Evolutionary conservation across 2,329 filamentous ascomycete species (phyloP).

Genomic region (Rutstroemia sp.): DNA sequence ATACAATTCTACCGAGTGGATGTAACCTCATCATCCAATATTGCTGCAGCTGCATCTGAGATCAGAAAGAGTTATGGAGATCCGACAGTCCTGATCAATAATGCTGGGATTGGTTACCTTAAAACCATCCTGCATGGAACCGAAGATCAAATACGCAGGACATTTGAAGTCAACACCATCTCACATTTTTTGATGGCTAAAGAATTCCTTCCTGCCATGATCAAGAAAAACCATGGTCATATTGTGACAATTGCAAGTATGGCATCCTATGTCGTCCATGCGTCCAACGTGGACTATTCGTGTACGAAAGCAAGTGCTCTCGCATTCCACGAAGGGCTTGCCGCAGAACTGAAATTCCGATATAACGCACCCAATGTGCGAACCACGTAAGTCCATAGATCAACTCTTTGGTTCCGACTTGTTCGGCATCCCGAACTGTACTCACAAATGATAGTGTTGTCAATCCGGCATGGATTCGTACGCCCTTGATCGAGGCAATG

Average conservation of each 20-base stretch:
- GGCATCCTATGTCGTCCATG: slow-evolving; percentile 18
- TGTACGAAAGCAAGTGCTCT: slow-evolving; percentile 60
- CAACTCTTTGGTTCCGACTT: neutral
- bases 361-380: slow-evolving; percentile 59
- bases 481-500: slow-evolving; percentile 47
- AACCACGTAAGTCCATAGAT: slow-evolving; percentile 25
- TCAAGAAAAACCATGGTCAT: slow-evolving; percentile 59
- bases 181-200: slow-evolving; percentile 57
- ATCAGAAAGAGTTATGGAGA: slow-evolving; percentile 51
- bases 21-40: slow-evolving; percentile 49
- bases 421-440: neutral
- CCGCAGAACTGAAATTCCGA: slow-evolving; percentile 46
- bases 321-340: slow-evolving; percentile 60
- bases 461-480: slow-evolving; percentile 54
- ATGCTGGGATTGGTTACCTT: slow-evolving; percentile 55
- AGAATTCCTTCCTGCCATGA: slow-evolving; percentile 61
- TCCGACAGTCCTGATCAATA: slow-evolving; percentile 66
- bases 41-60: slow-evolving; percentile 42
- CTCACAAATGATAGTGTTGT: slow-evolving; percentile 40
- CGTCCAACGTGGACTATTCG: slow-evolving; percentile 50
- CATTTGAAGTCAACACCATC: slow-evolving; percentile 64
- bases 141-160: slow-evolving; percentile 51
- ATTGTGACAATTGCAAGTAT: slow-evolving; percentile 58
- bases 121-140: slow-evolving; percentile 50
- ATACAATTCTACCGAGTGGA: slow-evolving; percentile 63